Evolutionary conservation across 768 basidiomycete species (phyloP), one percentile per base, ranked within the genome.

Genomic region (Mycena sanguinolenta): DNA sequence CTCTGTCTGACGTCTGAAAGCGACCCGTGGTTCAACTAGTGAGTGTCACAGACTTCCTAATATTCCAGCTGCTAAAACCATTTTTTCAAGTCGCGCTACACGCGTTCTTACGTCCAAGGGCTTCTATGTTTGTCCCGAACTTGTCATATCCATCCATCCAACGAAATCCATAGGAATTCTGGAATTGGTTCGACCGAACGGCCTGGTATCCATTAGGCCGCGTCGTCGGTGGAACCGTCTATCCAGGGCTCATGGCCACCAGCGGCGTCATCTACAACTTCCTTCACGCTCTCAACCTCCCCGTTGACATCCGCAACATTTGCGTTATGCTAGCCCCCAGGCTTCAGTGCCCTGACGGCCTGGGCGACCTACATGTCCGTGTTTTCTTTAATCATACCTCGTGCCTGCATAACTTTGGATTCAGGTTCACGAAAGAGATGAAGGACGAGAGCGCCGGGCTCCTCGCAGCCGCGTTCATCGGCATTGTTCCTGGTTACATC

Each of bases 111-210:
- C 96, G 28, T 89, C 94, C 14, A 87, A 98, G 75, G 98, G 98
- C 21, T 99, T 99, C 84, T 97, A 98, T 85, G 97, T 97, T 73
- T 65, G 94, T 84, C 2, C 12, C 14, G 21, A 8, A 36, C 16
- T 46, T 12, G 39, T 57, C n/a, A 7, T n/a, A 4, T 21, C 6
- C 61, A 12, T 39, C 32, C 58, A 54, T 63, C 23, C 69, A 55
- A 30, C 63, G 6, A 62, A 14, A 39, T 19, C 63, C n/a, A 19
- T 71, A 98, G 96, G 97, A 94, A 91, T 99, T 99, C 84, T 99
- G 98, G 98, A 99, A 99, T 78, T 99, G 98, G 98, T 99, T 99
- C 79, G 98, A 99, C 82, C 97, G 97, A 25, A 98, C 97, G 4
- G 97, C 97, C 74, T 99, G 98, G 98, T 99, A 99, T 76, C 98